Base-by-base conservation (phyloP, 202 grass and related monocot genomes). In the Brachypodium distachyon region DNA sequence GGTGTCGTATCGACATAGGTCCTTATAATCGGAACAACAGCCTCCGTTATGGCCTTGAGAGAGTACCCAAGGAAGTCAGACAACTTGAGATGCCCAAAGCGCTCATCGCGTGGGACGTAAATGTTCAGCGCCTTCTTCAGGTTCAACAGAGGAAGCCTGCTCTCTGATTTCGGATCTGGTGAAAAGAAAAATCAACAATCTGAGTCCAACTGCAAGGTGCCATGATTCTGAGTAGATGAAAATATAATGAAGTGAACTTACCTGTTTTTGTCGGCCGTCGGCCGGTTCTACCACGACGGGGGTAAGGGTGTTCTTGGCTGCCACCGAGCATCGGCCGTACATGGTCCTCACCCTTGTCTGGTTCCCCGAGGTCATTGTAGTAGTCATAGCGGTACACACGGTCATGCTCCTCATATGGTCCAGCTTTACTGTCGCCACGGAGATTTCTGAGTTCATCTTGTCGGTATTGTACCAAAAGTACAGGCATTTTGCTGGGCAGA, bases 31-130 rank as follows among this genome's bases (percentile, higher is more conserved):
- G 96, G 89, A 39, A 92, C 76, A 29, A 90, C 58, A 52, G 85
- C 76, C 69, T 90, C 80, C 1, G 77, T 47, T 27, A 98, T 18
- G 2, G 87, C 23, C 79, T 98, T 98, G 28, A 98, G 29, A 9
- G 89, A 55, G 74, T 87, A 92, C 3, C 66, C 91, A 48, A 95
- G 48, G 81, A 95, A 95, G 21, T 98, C 89, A 4, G 91, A 85
- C 80, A 90, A 43, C 83, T 98, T 98, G n/a, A 98, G 71, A 67
- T 95, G 96, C 5, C 89, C 87, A 70, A 96, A 96, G 1, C 89
- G 77, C 82, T 99, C 92, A 1, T 99, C 96, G 0, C 87, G 85
- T 2, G 96, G 92, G 4, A 91, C 80, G 2, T 99, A 99, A 40
- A 95, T 99, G 36, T 90, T 34, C 16, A 87, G 17, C 5, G 67